These are phyloP conservation scores for Poterioochromonas sp. DNA, from an alignment of 352 stramenopile species.

Conservation along the genomic window DNA sequence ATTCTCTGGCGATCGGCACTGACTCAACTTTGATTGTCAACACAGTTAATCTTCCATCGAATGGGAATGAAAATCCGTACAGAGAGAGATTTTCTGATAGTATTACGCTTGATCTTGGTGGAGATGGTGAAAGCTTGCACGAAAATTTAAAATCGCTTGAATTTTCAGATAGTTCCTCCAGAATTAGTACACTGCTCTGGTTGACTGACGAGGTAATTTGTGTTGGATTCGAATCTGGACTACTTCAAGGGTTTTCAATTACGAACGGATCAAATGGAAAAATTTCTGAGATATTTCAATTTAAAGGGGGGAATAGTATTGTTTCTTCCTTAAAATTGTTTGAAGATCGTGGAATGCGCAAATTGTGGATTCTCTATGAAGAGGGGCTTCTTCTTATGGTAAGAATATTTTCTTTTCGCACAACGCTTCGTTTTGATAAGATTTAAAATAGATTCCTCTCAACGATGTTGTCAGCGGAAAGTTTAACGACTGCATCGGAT, in stretches of 20 bases:
- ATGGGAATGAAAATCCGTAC: too few relatives aligned
- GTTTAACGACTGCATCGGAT: neutral
- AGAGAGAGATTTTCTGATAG: too few relatives aligned
- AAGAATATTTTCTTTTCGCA: neutral
- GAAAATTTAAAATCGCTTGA: too few relatives aligned
- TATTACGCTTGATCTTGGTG: too few relatives aligned
- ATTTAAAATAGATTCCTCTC: too few relatives aligned
- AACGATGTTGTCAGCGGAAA: neutral
- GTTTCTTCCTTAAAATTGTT: neutral
- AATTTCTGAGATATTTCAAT: neutral
- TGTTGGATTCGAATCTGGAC: conserved; percentile 7
- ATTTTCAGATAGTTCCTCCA: too few relatives aligned
- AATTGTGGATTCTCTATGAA: neutral
- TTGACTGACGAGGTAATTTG: neutral
- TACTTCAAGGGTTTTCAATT: neutral
- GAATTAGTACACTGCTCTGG: too few relatives aligned
- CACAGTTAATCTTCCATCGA: too few relatives aligned
- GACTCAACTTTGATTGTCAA: too few relatives aligned
- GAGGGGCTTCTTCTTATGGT: neutral
- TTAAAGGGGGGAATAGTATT: neutral
- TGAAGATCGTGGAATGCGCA: neutral
- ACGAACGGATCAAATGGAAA: neutral
- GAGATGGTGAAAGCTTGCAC: too few relatives aligned
- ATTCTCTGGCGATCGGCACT: too few relatives aligned
- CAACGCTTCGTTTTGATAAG: too few relatives aligned